Evolutionary conservation across 1,284 basidiomycete species (phyloP), one percentile per base, ranked within the genome.

Genomic region (Coniferiporia sulphurascens): DNA sequence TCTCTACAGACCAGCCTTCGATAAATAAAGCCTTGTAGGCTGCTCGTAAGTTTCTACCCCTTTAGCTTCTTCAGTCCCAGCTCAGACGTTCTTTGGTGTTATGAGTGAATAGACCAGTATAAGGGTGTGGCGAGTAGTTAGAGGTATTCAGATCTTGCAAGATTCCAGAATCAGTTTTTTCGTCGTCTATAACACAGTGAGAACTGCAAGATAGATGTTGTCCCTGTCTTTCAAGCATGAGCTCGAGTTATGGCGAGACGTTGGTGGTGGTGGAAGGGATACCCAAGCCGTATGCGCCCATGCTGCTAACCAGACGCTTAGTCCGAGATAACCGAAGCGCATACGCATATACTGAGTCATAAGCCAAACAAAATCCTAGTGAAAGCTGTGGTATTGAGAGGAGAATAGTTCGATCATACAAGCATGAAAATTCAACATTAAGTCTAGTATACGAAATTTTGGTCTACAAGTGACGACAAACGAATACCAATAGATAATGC

Each of bases 1-100:
- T 92, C 91, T 65, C 61, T 50, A 62, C 54, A 34, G 41, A 34
- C 59, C 36, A 41, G 12, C 32, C 22, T 44, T 38, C 9, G 7
- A 44, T 27, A 15, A 55, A 46, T 22, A 60, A 59, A 62, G 61
- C 36, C 38, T 44, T 27, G 41, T 45, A 46, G 44, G 44, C 44
- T 46, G 44, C 8, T 21, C 41, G 38, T 3, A 4, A 15, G 2
- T 6, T 46, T 46, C 8, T 4, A 46, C 44, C 17, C 44, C 17
- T 4, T 46, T n/a, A 46, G 44, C 44, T 2, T n/a, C 17, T 9
- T 46, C 44, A 46, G 44, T n/a, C 44, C 12, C 19, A 17, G 44
- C 17, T n/a, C 44, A 8, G 44, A 17, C 17, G 44, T n/a, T n/a
- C 44, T 46, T 46, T n/a, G n/a, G 2, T 21, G 44, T n/a, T 19